Base-by-base conservation (phyloP, 306 rosid species). In the Cicer judaicum region DNA sequence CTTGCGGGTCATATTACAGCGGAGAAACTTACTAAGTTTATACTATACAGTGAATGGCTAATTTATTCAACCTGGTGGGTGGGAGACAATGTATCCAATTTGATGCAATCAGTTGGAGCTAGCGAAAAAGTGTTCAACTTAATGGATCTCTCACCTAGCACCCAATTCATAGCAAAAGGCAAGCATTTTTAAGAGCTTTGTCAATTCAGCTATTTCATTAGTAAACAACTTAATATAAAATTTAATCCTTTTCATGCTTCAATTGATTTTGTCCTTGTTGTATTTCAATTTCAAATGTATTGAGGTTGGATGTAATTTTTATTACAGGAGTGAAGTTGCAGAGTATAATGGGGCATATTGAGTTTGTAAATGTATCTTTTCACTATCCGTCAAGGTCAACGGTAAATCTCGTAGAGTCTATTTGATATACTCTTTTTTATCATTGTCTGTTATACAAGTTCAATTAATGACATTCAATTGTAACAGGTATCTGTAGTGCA, bases 31-130 rank as follows among this genome's bases (percentile, higher is more conserved):
- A 94, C 98, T 5, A 94, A 94, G 85, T 91, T 91, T 78, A 86
- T 94, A 80, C 84, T 91, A 76, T 94, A 94, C 83, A 90, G 98
- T 54, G 96, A 94, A 89, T 90, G 95, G 97, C 70, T 94, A 62
- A 91, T 94, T 86, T 90, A 84, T 85, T 89, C 98, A 88, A 94
- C 97, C 77, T 94, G 97, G 98, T 91, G 90, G 97, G 97, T 94
- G 62, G 98, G 98, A 55, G 97, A 94, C 86, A 90, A 88, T 82
- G 36, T 94, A 78, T 94, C 97, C 79, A 81, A 85, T 77, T 86
- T 94, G 87, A 94, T 94, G 97, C 97, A 94, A 75, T 94, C 98
- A 57, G 92, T 94, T 68, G 98, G 98, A 71, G 98, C 98, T 49
- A 91, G 97, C 78, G 98, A 94, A 83, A 94, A 94, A 79, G 98